Conservation (phyloP, 2,329 filamentous ascomycete species). For the Colletotrichum eleusines region DNA sequence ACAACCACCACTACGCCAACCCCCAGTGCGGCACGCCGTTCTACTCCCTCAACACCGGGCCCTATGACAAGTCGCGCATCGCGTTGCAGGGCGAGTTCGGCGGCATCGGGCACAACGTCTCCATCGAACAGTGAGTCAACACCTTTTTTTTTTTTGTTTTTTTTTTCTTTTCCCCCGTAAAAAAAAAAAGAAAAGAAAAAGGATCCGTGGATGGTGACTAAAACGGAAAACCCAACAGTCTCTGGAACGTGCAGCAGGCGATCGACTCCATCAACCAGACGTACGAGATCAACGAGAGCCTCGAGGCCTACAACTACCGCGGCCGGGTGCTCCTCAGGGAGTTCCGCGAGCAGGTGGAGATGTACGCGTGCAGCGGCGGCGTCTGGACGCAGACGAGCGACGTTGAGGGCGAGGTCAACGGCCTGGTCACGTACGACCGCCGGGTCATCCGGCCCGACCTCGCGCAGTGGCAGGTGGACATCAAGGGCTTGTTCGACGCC, state of each 20-base stretch:
- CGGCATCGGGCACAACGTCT: constrained; percentile 74
- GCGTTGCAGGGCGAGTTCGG: constrained; percentile 80
- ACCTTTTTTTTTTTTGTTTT: neutral
- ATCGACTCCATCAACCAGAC: constrained; percentile 73
- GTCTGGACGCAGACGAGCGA: constrained; percentile 82
- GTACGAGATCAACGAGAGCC: constrained; percentile 72
- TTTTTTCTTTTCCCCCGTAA: too few species aligned
- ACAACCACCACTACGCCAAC: constrained; percentile 79
- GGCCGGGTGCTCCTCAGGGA: constrained; percentile 70
- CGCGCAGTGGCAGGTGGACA: constrained; percentile 70
- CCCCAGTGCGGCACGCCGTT: constrained; percentile 79
- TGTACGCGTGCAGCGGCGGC: constrained; percentile 73
- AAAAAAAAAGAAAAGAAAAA: too few species aligned
- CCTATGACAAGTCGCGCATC: constrained; percentile 70
- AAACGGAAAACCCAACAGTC: constrained; percentile 51
- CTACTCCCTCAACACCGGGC: constrained; percentile 68
- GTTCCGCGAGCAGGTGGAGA: constrained; percentile 70
- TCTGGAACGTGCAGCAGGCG: constrained; percentile 73
- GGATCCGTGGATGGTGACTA: accelerated
- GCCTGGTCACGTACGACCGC: constrained; percentile 76
- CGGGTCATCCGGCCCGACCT: constrained; percentile 68
- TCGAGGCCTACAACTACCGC: constrained; percentile 76
- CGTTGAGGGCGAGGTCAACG: constrained; percentile 81
- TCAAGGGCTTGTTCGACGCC: constrained; percentile 69
- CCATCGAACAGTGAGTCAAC: constrained; percentile 66